A percentile compares a stretch with the other conserved stretches of the same genome.
phyloP scores from a whole-genome alignment of 805 yeast species.

The Tetrapisispora iriomotensis region DNA sequence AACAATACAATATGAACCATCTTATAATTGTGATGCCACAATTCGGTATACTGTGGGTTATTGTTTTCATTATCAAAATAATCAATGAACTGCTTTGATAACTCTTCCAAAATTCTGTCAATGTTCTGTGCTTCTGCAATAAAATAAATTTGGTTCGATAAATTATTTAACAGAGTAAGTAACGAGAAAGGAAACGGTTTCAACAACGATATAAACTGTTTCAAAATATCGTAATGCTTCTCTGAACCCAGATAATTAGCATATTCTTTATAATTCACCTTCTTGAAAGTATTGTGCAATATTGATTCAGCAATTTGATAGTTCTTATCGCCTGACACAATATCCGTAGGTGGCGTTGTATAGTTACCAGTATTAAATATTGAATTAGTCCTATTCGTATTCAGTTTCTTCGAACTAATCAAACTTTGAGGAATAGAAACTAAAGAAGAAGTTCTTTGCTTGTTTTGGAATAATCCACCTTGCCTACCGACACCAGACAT shows the following conservation, averaged over 20 bases:
- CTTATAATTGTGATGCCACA: constrained; percentile 39
- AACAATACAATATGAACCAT: constrained; percentile 66
- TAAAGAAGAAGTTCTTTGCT: not conserved
- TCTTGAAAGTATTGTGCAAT: constrained; percentile 24
- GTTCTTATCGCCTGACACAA: not conserved
- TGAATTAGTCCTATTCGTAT: not conserved
- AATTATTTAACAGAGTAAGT: constrained; percentile 43
- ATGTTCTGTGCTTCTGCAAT: constrained; percentile 78
- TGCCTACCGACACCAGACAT: not conserved
- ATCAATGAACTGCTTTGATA: constrained; percentile 47
- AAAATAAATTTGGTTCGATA: constrained; percentile 60
- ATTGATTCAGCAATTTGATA: constrained; percentile 26
- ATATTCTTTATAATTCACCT: constrained; percentile 33
- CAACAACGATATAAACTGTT: constrained; percentile 32
- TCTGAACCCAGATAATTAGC: constrained; percentile 33
- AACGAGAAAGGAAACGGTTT: constrained; percentile 41
- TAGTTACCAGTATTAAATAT: not conserved
- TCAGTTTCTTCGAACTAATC: not conserved
- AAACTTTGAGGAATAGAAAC: not conserved
- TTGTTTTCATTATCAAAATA: not conserved
- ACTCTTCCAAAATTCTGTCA: constrained; percentile 60
- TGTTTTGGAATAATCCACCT: not conserved
- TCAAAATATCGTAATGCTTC: constrained; percentile 24
- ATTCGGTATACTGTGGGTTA: constrained; percentile 14
- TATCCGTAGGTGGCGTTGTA: not conserved